phyloP scores from a whole-genome alignment of 2,329 filamentous ascomycete species.

The Alternaria tenuissima region DNA sequence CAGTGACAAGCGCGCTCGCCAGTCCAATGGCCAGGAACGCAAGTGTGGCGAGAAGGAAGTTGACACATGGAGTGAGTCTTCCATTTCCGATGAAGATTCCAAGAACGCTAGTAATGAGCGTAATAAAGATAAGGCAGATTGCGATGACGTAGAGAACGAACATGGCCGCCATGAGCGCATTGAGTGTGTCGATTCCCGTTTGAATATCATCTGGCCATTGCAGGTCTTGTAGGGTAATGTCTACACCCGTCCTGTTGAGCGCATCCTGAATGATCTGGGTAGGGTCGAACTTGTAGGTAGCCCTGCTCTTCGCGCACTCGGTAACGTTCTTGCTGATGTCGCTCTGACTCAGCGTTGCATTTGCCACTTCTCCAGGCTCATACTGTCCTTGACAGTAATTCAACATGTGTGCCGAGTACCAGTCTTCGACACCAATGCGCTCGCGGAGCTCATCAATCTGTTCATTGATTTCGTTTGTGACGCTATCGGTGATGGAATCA shows the following conservation, averaged over 20 bases:
- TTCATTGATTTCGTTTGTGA: constrained; percentile 44
- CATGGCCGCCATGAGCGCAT: constrained; percentile 59
- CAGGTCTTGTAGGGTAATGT: constrained; percentile 61
- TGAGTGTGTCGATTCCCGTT: constrained; percentile 61
- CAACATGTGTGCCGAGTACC: constrained; percentile 68
- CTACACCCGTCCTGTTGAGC: constrained; percentile 53
- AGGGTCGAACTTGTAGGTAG: constrained; percentile 67
- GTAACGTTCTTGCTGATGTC: constrained; percentile 62
- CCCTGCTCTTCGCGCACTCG: constrained; percentile 61
- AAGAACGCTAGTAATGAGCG: constrained; percentile 57
- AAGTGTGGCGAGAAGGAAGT: constrained; percentile 60
- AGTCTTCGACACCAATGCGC: constrained; percentile 65
- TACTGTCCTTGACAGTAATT: constrained; percentile 65
- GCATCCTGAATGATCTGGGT: constrained; percentile 58
- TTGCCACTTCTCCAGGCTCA: constrained; percentile 53
- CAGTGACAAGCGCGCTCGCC: constrained; percentile 77
- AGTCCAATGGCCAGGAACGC: constrained; percentile 69
- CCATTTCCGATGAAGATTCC: constrained; percentile 55
- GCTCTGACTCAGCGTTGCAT: constrained; percentile 52
- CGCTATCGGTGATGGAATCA: constrained; percentile 45
- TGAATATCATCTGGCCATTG: constrained; percentile 66
- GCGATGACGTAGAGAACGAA: constrained; percentile 69
- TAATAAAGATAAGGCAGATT: constrained; percentile 61
- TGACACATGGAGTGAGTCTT: constrained; percentile 58
- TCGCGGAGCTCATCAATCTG: constrained; percentile 58